Conservation (phyloP, 2,329 filamentous ascomycete genomes). For the Paecilomyces niveus region DNA sequence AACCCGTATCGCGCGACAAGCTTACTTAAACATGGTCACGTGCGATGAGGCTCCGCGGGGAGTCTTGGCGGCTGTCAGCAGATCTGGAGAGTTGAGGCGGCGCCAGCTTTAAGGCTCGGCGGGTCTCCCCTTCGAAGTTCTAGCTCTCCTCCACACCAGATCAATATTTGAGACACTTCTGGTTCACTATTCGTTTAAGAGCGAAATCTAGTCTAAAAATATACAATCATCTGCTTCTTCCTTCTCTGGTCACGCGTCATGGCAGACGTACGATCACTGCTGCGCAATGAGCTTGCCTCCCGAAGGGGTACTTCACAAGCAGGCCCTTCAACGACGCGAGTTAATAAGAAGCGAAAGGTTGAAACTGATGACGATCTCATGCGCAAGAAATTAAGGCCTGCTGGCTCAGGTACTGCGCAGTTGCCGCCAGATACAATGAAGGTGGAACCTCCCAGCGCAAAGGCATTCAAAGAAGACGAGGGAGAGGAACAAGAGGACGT, state of each 20-base stretch:
- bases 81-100: not conserved
- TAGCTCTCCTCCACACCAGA: not conserved
- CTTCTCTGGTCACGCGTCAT: constrained; percentile 37
- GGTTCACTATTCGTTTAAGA: not conserved
- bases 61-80: constrained; percentile 16
- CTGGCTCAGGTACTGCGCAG: constrained; percentile 22
- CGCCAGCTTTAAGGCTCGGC: not conserved
- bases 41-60: constrained; percentile 11
- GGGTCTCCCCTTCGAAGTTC: not conserved
- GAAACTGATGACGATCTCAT: constrained; percentile 32
- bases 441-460: constrained; percentile 15
- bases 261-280: constrained; percentile 72
- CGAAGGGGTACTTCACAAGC: constrained; percentile 61
- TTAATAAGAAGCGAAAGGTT: constrained; percentile 51
- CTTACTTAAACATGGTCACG: constrained; percentile 3
- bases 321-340: constrained; percentile 25
- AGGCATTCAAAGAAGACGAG: constrained; percentile 15
- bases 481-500: constrained; percentile 20
- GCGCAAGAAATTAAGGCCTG: constrained; percentile 39
- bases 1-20: constrained; percentile 4
- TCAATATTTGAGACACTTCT: not conserved
- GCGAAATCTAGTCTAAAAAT: not conserved
- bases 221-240: not conserved
- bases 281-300: constrained; percentile 69
- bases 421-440: constrained; percentile 25